Conservation (phyloP, 1,139 yeast species). For the Candida gigantensis region DNA sequence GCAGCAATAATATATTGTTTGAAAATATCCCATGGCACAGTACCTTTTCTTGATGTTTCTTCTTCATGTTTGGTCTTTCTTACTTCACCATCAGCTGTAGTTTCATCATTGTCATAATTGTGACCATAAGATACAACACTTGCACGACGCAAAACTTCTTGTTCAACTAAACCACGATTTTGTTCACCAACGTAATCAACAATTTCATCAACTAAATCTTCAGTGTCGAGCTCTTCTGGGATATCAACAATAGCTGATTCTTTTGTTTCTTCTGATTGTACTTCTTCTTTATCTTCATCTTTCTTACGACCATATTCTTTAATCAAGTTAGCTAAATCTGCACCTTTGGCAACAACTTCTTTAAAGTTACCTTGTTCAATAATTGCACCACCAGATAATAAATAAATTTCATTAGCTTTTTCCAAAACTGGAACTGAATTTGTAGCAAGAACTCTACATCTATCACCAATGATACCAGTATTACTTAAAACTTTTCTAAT, state of each 20-base stretch:
- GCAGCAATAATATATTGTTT: slow-evolving; percentile 39
- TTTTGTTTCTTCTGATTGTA: slow-evolving; percentile 27
- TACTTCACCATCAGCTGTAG: slow-evolving; percentile 16
- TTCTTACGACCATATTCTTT: slow-evolving; percentile 27
- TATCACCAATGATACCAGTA: slow-evolving; percentile 29
- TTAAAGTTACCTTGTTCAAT: slow-evolving; percentile 34
- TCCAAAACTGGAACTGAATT: slow-evolving; percentile 33
- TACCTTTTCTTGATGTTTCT: slow-evolving; percentile 34
- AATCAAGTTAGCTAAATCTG: slow-evolving; percentile 28
- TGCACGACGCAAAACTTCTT: slow-evolving; percentile 19
- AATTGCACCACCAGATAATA: slow-evolving; percentile 27
- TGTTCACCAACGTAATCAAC: slow-evolving; percentile 23
- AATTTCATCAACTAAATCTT: slow-evolving; percentile 22
- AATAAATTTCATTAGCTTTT: slow-evolving; percentile 28
- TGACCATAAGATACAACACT: slow-evolving; percentile 26
- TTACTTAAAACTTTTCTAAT: slow-evolving; percentile 28
- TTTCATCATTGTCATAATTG: slow-evolving; percentile 19
- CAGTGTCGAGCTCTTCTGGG: slow-evolving; percentile 11
- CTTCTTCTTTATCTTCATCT: slow-evolving; percentile 22
- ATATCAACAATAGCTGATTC: slow-evolving; percentile 25
- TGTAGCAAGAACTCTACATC: slow-evolving; percentile 36
- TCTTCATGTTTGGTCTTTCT: slow-evolving; percentile 29
- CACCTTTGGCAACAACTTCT: slow-evolving; percentile 30
- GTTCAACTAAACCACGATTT: slow-evolving; percentile 20
- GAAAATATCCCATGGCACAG: slow-evolving; percentile 34